Conservation (phyloP, 2,329 filamentous ascomycete species). For the Hypoxylon sp. region DNA sequence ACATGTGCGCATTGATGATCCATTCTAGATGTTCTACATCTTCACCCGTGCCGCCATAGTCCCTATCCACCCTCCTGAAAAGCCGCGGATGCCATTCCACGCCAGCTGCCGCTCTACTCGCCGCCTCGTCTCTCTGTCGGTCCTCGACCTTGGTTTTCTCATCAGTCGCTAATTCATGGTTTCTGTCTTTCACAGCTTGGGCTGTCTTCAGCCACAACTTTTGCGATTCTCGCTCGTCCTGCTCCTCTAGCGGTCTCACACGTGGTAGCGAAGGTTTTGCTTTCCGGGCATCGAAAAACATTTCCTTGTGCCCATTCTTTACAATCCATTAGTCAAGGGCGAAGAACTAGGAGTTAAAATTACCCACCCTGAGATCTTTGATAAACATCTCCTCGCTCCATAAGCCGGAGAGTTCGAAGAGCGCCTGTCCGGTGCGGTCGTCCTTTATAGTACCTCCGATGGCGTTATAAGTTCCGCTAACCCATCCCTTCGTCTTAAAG, state of each 20-base stretch:
- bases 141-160: slow-evolving; percentile 98
- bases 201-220: slow-evolving; percentile 87
- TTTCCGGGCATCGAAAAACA: slow-evolving; percentile 88
- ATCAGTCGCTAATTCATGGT: slow-evolving; percentile 91
- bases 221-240: slow-evolving; percentile 91
- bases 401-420: slow-evolving; percentile 92
- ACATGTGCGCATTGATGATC: slow-evolving; percentile 93
- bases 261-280: slow-evolving; percentile 82
- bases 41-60: slow-evolving; percentile 79
- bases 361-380: slow-evolving; percentile 80
- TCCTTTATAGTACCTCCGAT: slow-evolving; percentile 94
- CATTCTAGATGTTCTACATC: slow-evolving; percentile 93
- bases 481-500: slow-evolving; percentile 99
- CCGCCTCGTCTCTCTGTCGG: slow-evolving; percentile 88
- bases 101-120: slow-evolving; percentile 81
- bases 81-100: slow-evolving; percentile 90
- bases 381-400: slow-evolving; percentile 98
- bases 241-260: slow-evolving; percentile 84
- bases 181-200: slow-evolving; percentile 83
- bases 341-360: background rate
- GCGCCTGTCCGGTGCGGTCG: slow-evolving; percentile 84
- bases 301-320: slow-evolving; percentile 88
- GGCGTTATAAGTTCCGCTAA: slow-evolving; percentile 95
- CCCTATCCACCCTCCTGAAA: slow-evolving; percentile 82
- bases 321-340: slow-evolving; percentile 36